Conservation (phyloP, 805 yeast genomes). For the Kazachstania taianensis region DNA sequence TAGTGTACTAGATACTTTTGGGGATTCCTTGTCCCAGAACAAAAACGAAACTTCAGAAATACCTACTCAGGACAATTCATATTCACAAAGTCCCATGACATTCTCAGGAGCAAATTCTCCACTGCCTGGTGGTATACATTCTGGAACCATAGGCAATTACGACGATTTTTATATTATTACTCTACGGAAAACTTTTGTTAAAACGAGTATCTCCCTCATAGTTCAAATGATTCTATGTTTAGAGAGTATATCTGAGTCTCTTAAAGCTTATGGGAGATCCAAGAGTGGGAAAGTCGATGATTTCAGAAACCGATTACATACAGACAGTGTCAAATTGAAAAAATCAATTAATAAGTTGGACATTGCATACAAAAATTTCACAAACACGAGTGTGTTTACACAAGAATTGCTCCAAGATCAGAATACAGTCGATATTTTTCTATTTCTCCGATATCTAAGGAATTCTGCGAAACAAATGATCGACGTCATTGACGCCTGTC, state of each 20-base stretch:
- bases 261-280: constrained; percentile 6
- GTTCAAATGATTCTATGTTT: constrained; percentile 27
- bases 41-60: background rate
- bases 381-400: constrained; percentile 29
- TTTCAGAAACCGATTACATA: constrained; percentile 10
- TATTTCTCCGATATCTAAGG: constrained; percentile 33
- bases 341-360: constrained; percentile 28
- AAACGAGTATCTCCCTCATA: constrained; percentile 23
- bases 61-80: background rate
- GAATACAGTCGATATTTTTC: constrained; percentile 31
- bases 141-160: constrained; percentile 2
- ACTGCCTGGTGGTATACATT: too few species aligned
- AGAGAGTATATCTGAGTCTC: constrained; percentile 15
- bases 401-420: constrained; percentile 30
- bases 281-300: constrained; percentile 2
- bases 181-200: constrained; percentile 28
- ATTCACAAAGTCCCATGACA: background rate
- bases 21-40: background rate
- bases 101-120: constrained; percentile 26
- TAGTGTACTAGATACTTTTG: background rate
- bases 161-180: constrained; percentile 23
- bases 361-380: constrained; percentile 28
- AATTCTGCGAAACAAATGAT: constrained; percentile 33
- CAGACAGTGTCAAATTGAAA: constrained; percentile 12
- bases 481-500: constrained; percentile 18